Percentiles rank a stretch among this genome's conserved stretches.
Conservation (phyloP, 768 basidiomycete species). For the Tubosaeta sp. region DNA sequence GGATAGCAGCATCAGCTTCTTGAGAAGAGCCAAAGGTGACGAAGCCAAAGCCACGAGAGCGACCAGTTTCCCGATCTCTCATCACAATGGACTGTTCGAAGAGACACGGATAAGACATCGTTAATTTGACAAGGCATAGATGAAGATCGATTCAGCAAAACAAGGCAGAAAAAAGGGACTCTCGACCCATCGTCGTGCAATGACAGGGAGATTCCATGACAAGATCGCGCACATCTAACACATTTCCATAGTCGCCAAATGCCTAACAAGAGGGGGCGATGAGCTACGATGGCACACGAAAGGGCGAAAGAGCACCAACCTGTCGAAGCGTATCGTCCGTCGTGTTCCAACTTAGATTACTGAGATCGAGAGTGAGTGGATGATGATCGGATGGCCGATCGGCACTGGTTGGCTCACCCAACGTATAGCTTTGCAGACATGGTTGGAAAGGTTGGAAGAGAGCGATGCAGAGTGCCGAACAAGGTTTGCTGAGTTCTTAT, state of each 20-base stretch:
- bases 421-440: conserved; percentile 33
- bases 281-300: neutral
- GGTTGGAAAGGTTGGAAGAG: conserved; percentile 13
- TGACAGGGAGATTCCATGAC: conserved; percentile 28
- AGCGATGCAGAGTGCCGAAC: conserved; percentile 9
- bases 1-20: conserved; percentile 46
- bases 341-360: conserved; percentile 33
- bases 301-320: conserved; percentile 16
- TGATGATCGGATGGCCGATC: neutral
- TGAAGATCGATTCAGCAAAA: conserved; percentile 25
- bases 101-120: conserved; percentile 4
- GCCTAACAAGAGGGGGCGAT: conserved; percentile 26
- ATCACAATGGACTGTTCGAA: conserved; percentile 31
- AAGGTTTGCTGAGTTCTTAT: conserved; percentile 28
- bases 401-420: conserved; percentile 20
- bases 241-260: conserved; percentile 41
- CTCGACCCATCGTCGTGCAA: conserved; percentile 31
- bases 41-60: conserved; percentile 57
- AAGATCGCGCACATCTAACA: conserved; percentile 47
- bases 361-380: conserved; percentile 6
- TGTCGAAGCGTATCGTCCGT: conserved; percentile 24
- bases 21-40: conserved; percentile 34
- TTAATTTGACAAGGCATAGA: conserved; percentile 19
- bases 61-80: conserved; percentile 54
- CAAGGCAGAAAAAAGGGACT: conserved; percentile 15